Conservation (phyloP, 345 rosid genomes). For the Gossypium herbaceum region DNA sequence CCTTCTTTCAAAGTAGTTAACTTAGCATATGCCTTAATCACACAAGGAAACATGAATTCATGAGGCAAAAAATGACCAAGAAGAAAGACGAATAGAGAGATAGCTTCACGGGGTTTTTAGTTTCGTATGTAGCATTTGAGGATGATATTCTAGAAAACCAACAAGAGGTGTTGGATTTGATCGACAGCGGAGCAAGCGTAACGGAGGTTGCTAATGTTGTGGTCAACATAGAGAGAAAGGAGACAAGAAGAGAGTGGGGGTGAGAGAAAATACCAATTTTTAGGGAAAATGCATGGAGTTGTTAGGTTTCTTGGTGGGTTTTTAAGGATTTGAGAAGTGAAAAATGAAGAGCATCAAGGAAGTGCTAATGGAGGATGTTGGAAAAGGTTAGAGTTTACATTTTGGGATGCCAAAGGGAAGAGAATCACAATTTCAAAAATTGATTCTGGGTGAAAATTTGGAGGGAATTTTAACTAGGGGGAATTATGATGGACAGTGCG, state of each 20-base stretch:
- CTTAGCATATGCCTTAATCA: slow-evolving; percentile 49
- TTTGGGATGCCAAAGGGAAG: background rate
- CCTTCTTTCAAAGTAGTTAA: slow-evolving; percentile 46
- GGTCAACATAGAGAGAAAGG: slow-evolving; percentile 38
- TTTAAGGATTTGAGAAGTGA: background rate
- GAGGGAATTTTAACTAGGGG: too few species aligned
- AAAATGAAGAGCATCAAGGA: background rate
- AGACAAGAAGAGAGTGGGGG: slow-evolving; percentile 26
- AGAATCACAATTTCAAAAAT: too few species aligned
- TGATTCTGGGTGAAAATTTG: too few species aligned
- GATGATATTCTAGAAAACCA: slow-evolving; percentile 41
- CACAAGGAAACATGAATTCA: slow-evolving; percentile 48
- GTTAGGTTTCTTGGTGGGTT: slow-evolving; percentile 21
- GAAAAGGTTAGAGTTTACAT: background rate
- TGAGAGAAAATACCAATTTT: slow-evolving; percentile 34
- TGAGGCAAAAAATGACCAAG: slow-evolving; percentile 32
- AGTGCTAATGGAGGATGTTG: background rate
- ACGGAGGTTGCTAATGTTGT: slow-evolving; percentile 29
- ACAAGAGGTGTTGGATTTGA: slow-evolving; percentile 21
- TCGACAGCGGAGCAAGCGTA: slow-evolving; percentile 46
- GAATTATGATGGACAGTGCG: too few species aligned
- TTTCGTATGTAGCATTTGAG: slow-evolving; percentile 41
- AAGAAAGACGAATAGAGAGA: slow-evolving; percentile 31
- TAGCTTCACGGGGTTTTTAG: slow-evolving; percentile 38
- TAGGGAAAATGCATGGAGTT: slow-evolving; percentile 45